Conservation (phyloP, 129 eudicot genomes). For the Chrysanthemum seticuspe region DNA sequence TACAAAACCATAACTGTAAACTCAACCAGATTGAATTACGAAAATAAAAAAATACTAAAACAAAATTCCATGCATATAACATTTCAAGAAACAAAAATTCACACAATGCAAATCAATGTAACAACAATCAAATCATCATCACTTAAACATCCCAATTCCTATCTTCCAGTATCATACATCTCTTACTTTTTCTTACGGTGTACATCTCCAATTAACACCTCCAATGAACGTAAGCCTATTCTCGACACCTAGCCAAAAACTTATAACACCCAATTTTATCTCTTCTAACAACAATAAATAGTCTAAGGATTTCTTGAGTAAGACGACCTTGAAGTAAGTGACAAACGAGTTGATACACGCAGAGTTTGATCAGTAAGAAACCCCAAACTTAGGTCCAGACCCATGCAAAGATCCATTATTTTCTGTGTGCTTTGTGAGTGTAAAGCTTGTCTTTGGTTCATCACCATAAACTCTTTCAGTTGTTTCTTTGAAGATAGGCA, state of each 20-base stretch:
- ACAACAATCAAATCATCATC: slow-evolving; percentile 14
- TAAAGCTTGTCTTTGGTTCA: slow-evolving; percentile 29
- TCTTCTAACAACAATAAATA: slow-evolving; percentile 23
- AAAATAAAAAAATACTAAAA: neutral
- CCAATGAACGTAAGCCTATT: slow-evolving; percentile 26
- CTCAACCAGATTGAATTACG: too few species aligned
- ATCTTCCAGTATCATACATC: slow-evolving; percentile 25
- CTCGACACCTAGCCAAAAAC: slow-evolving; percentile 19
- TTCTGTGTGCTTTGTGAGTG: slow-evolving; percentile 24
- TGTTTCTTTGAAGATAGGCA: slow-evolving; percentile 29
- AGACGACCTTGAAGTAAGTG: slow-evolving; percentile 6
- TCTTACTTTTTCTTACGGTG: neutral
- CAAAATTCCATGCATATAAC: neutral
- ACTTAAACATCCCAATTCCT: slow-evolving; percentile 21
- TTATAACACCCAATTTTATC: slow-evolving; percentile 13
- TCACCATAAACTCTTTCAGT: slow-evolving; percentile 15
- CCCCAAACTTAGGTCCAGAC: slow-evolving; percentile 29
- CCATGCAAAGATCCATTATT: slow-evolving; percentile 29
- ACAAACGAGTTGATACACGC: slow-evolving; percentile 15
- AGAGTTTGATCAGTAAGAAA: slow-evolving; percentile 32
- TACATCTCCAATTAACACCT: slow-evolving; percentile 23
- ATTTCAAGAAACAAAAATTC: slow-evolving; percentile 25
- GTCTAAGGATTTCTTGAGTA: slow-evolving; percentile 29
- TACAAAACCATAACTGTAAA: too few species aligned
- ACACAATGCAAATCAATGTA: slow-evolving; percentile 10